A percentile compares a stretch with the other conserved stretches of the same genome.
These are phyloP conservation scores for Scedosporium boydii DNA, from an alignment of 2,329 filamentous ascomycete species.

Conservation along the genomic window DNA sequence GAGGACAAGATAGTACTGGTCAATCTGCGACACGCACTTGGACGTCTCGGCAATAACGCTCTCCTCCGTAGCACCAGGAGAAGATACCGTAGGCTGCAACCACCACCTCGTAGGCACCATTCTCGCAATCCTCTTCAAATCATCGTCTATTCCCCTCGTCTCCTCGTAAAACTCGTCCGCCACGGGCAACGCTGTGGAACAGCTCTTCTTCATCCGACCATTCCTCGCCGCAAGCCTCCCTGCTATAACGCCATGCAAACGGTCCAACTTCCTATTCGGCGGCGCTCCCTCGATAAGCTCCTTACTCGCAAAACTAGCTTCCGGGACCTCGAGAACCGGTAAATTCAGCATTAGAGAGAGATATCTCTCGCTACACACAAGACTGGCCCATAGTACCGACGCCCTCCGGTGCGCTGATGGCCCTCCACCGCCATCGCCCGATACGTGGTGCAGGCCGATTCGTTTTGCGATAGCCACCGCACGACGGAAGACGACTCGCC, in stretches of 20 bases:
- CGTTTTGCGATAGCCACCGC: neutral
- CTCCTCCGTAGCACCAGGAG: conserved; percentile 11
- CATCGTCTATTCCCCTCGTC: conserved; percentile 22
- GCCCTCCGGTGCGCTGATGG: conserved; percentile 14
- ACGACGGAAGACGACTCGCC: conserved; percentile 28
- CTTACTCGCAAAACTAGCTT: conserved; percentile 11
- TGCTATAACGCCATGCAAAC: neutral
- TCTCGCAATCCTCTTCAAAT: conserved; percentile 20
- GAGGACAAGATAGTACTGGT: conserved; percentile 26
- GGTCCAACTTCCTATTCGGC: neutral
- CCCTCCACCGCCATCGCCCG: conserved; percentile 24
- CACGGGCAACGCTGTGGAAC: neutral
- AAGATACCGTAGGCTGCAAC: conserved; percentile 18
- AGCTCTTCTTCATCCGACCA: neutral
- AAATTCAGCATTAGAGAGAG: conserved; percentile 30
- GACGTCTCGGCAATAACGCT: conserved; percentile 18
- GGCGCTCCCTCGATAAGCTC: conserved; percentile 15
- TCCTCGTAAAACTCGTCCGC: conserved; percentile 9
- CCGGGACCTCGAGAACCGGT: conserved; percentile 19
- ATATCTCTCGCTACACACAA: conserved; percentile 25
- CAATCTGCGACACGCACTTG: conserved; percentile 22
- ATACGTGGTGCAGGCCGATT: neutral
- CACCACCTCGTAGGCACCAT: conserved; percentile 26
- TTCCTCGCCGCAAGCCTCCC: conserved; percentile 23
- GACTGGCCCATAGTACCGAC: conserved; percentile 25